Conservation (phyloP, 768 basidiomycete genomes). For the Auricularia cornea region DNA sequence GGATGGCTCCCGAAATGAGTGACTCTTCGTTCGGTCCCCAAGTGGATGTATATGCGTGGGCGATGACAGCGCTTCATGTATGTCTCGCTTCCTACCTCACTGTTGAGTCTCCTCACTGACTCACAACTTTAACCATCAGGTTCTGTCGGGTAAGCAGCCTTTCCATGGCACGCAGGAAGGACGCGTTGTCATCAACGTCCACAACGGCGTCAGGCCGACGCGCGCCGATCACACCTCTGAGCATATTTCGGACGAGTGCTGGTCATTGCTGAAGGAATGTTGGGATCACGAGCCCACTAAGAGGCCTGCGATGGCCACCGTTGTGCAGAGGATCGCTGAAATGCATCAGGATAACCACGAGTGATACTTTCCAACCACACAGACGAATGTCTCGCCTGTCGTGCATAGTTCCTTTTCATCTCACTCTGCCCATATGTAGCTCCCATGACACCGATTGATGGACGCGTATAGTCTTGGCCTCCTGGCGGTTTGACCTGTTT, state of each 20-base stretch:
- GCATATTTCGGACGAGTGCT: not conserved
- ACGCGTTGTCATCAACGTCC: not conserved
- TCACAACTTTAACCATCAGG: too few relatives aligned
- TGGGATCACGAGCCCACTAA: not conserved
- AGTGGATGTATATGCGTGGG: not conserved
- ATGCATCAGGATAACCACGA: too few relatives aligned
- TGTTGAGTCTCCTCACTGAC: too few relatives aligned
- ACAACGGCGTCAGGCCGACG: not conserved
- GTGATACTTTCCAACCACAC: too few relatives aligned
- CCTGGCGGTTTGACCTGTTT: too few relatives aligned
- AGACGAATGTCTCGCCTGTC: too few relatives aligned
- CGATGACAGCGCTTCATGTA: not conserved
- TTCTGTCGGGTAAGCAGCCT: not conserved
- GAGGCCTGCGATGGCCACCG: not conserved
- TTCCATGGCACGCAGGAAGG: not conserved
- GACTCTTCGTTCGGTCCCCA: not conserved
- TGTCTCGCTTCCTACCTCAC: too few relatives aligned
- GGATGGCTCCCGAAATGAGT: not conserved
- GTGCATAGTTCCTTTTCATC: too few relatives aligned
- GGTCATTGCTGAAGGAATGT: not conserved
- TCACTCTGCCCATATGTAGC: too few relatives aligned
- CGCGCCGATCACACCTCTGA: not conserved
- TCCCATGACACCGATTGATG: too few relatives aligned
- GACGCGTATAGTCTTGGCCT: too few relatives aligned
- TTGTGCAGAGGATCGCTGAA: not conserved